phyloP scores from a whole-genome alignment of 345 rosid species.

The Euphorbia lathyris region DNA sequence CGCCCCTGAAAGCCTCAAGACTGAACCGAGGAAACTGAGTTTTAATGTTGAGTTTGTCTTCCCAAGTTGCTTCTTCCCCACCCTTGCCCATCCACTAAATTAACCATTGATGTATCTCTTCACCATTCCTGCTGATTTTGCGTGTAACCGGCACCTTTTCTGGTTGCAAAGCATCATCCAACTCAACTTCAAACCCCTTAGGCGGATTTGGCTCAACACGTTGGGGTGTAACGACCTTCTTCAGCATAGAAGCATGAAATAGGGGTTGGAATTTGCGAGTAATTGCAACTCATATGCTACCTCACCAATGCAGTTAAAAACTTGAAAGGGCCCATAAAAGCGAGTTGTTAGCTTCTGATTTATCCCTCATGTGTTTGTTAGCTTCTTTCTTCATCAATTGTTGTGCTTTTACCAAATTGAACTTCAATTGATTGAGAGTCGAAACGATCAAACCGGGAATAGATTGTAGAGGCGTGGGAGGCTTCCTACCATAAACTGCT shows the following conservation, averaged over 20 bases:
- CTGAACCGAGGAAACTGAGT: background rate
- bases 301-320: background rate
- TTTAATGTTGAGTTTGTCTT: background rate
- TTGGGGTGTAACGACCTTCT: background rate
- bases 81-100: background rate
- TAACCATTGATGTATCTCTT: background rate
- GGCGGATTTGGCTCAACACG: too few species aligned
- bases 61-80: background rate
- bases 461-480: background rate
- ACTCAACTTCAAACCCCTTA: accelerated
- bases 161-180: too few species aligned
- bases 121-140: too few species aligned
- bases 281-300: background rate
- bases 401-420: background rate
- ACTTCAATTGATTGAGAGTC: background rate
- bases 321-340: background rate
- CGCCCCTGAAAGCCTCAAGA: background rate
- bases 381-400: background rate
- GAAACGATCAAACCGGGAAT: background rate
- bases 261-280: background rate
- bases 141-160: background rate
- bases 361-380: background rate
- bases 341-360: background rate
- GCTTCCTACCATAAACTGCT: background rate
- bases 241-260: background rate